phyloP scores from a whole-genome alignment of 768 basidiomycete species.

The Coprinopsis strossmayeri region DNA sequence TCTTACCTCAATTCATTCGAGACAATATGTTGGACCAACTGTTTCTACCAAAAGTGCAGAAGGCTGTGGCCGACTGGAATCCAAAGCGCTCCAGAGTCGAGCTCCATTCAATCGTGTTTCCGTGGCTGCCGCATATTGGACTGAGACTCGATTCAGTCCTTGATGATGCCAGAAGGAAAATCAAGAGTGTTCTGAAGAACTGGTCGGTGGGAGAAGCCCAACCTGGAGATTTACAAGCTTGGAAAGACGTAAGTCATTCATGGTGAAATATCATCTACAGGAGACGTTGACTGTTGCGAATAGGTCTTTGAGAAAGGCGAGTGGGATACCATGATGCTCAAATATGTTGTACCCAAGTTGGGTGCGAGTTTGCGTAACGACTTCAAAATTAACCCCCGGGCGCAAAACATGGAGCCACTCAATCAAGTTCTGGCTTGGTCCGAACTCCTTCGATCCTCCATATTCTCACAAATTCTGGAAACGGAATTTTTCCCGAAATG shows the following conservation, averaged over 20 bases:
- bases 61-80: slow-evolving; percentile 81
- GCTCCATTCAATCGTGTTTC: slow-evolving; percentile 81
- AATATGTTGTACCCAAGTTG: slow-evolving; percentile 89
- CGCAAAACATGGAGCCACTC: slow-evolving; percentile 83
- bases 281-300: slow-evolving; percentile 4
- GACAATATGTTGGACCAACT: slow-evolving; percentile 97
- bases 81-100: slow-evolving; percentile 49
- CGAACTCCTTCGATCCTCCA: slow-evolving; percentile 60
- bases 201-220: slow-evolving; percentile 73
- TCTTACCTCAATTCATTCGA: slow-evolving; percentile 84
- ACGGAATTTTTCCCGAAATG: slow-evolving; percentile 96
- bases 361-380: slow-evolving; percentile 75
- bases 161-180: slow-evolving; percentile 79
- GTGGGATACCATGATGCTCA: slow-evolving; percentile 89
- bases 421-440: slow-evolving; percentile 75
- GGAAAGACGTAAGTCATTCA: slow-evolving; percentile 64
- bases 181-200: slow-evolving; percentile 68
- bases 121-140: slow-evolving; percentile 91
- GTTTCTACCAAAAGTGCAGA: slow-evolving; percentile 86
- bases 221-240: slow-evolving; percentile 68
- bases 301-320: slow-evolving; percentile 74
- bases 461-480: slow-evolving; percentile 81
- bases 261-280: background rate
- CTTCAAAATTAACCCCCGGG: slow-evolving; percentile 85
- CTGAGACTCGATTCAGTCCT: slow-evolving; percentile 78